Percentiles rank a stretch among this genome's conserved stretches.
phyloP scores from a whole-genome alignment of 805 yeast species.

The Myxozyma neglecta region DNA sequence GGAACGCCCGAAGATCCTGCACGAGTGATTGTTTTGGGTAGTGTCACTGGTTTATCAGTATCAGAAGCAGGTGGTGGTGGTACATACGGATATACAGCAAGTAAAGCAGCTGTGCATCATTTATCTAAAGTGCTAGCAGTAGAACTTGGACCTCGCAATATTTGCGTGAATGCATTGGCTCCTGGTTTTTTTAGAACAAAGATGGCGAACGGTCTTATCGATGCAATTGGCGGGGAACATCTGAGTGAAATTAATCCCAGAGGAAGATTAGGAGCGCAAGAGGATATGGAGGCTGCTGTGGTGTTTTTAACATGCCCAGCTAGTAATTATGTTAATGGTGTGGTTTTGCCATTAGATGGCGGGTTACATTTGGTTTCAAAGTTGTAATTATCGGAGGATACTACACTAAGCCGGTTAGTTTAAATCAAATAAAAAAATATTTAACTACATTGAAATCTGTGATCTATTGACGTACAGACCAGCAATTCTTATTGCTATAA shows the following conservation, averaged over 20 bases:
- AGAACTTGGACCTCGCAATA: slow-evolving; percentile 64
- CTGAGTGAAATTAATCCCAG: slow-evolving; percentile 58
- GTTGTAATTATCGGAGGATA: slow-evolving; percentile 26
- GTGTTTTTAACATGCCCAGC: slow-evolving; percentile 59
- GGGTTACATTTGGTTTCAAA: slow-evolving; percentile 53
- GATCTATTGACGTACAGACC: no score
- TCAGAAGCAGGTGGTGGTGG: slow-evolving; percentile 47
- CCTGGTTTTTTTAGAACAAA: slow-evolving; percentile 78
- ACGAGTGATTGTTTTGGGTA: slow-evolving; percentile 64
- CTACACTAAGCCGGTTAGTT: not conserved
- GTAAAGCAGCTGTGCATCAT: slow-evolving; percentile 75
- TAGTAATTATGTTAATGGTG: slow-evolving; percentile 64
- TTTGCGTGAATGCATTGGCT: slow-evolving; percentile 68
- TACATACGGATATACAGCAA: slow-evolving; percentile 68
- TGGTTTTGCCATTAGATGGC: slow-evolving; percentile 69
- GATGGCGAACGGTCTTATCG: slow-evolving; percentile 67
- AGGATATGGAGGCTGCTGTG: slow-evolving; percentile 57
- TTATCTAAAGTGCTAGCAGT: slow-evolving; percentile 62
- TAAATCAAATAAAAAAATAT: no score
- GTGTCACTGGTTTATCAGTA: slow-evolving; percentile 53
- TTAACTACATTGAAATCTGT: no score
- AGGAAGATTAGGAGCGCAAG: slow-evolving; percentile 59
- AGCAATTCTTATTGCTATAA: no score
- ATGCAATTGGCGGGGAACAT: slow-evolving; percentile 51
- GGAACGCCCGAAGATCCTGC: slow-evolving; percentile 60